Evolutionary conservation across 1,139 yeast species (phyloP).

Genomic region (Candida tetrigidarum): DNA sequence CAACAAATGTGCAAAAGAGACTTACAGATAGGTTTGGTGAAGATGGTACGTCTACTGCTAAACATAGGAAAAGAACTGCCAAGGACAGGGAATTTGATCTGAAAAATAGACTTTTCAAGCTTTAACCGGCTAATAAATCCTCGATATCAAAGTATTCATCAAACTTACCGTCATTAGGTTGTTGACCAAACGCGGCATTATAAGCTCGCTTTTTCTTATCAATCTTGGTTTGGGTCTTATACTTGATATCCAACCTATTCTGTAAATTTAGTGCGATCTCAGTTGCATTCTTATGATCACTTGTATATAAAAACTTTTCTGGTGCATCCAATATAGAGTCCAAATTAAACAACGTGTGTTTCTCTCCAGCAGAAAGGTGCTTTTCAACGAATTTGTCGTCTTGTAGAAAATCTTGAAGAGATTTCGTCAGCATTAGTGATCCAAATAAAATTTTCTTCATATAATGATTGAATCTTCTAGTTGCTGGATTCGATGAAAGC

Average conservation of each 20-base stretch:
- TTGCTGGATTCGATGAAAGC: constrained; percentile 34
- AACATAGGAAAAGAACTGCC: constrained; percentile 46
- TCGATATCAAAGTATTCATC: constrained; percentile 41
- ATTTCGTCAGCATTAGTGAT: constrained; percentile 27
- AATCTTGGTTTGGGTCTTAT: constrained; percentile 19
- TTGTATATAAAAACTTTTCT: constrained; percentile 13
- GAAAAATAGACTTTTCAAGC: constrained; percentile 44
- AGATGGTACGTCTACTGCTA: constrained; percentile 42
- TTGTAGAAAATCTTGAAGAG: constrained; percentile 25
- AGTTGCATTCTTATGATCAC: background rate
- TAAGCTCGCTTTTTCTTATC: constrained; percentile 16
- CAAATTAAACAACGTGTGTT: constrained; percentile 35
- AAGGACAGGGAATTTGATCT: constrained; percentile 50
- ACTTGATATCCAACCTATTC: constrained; percentile 11
- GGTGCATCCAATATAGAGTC: constrained; percentile 31
- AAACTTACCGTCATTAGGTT: constrained; percentile 31
- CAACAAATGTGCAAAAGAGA: constrained; percentile 33
- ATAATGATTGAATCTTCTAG: constrained; percentile 30
- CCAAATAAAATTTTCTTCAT: constrained; percentile 29
- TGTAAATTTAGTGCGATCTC: constrained; percentile 8
- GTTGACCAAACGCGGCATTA: constrained; percentile 13
- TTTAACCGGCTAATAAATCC: constrained; percentile 24
- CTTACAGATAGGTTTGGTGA: constrained; percentile 42
- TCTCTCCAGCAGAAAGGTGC: constrained; percentile 25
- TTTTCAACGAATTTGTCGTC: constrained; percentile 32